A percentile compares a stretch with the other conserved stretches of the same genome.
Evolutionary conservation across 352 stramenopile genomes (phyloP).

Genomic region (Phytophthora foliorum): DNA sequence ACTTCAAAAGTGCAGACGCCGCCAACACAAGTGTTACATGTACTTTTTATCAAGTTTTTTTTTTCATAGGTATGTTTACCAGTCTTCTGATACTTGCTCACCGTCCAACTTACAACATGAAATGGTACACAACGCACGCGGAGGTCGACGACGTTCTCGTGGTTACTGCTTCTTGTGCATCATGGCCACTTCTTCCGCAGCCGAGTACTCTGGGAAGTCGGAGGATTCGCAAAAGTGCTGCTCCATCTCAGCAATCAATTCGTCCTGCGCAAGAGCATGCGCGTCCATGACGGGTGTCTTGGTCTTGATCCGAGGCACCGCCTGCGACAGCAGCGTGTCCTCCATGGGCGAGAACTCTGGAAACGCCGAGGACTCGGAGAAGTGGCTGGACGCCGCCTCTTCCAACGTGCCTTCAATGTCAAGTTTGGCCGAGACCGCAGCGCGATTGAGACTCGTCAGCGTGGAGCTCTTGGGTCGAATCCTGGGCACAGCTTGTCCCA

Average conservation of each 20-base stretch:
- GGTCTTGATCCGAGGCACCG: slow-evolving; percentile 24
- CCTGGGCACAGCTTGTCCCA: slow-evolving; percentile 38
- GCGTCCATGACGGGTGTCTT: slow-evolving; percentile 10
- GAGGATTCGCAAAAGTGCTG: slow-evolving; percentile 56
- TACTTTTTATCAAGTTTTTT: too few species aligned
- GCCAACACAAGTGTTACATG: too few species aligned
- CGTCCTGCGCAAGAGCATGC: slow-evolving; percentile 35
- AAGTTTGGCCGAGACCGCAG: slow-evolving; percentile 29
- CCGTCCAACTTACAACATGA: slow-evolving; percentile 15
- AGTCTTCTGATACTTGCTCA: not conserved
- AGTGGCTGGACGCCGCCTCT: slow-evolving; percentile 48
- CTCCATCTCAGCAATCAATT: slow-evolving; percentile 47
- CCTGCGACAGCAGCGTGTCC: slow-evolving; percentile 51
- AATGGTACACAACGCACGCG: not conserved
- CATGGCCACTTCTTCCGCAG: slow-evolving; percentile 55
- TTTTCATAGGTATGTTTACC: too few species aligned
- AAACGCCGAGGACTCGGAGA: slow-evolving; percentile 67
- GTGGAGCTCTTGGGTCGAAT: slow-evolving; percentile 5
- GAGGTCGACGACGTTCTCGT: too few species aligned
- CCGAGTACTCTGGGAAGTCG: slow-evolving; percentile 62
- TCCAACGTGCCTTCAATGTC: slow-evolving; percentile 49
- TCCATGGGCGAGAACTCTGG: slow-evolving; percentile 63
- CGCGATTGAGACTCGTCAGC: slow-evolving; percentile 42
- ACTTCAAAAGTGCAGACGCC: too few species aligned
- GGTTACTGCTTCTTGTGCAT: slow-evolving; percentile 35